Percentiles rank a stretch among this genome's conserved stretches.
Conservation (phyloP, 805 yeast genomes). For the Zygoascus ofunaensis region DNA sequence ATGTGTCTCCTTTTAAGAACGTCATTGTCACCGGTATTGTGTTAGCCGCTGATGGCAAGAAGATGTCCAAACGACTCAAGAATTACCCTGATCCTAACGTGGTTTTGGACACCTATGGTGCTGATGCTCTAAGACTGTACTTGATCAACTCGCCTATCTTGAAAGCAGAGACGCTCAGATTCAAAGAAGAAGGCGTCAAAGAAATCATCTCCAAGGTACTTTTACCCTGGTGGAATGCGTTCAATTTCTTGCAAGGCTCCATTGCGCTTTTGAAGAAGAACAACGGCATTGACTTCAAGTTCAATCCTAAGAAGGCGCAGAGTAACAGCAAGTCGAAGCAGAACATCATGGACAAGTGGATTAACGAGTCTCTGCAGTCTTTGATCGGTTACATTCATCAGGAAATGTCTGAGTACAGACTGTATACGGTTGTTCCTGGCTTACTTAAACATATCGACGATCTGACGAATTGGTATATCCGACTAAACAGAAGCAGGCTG, state of each 20-base stretch:
- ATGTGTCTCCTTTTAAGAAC: slow-evolving; percentile 86
- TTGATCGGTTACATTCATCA: slow-evolving; percentile 74
- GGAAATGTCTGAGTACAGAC: slow-evolving; percentile 84
- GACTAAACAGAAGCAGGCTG: slow-evolving; percentile 95
- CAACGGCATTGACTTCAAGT: slow-evolving; percentile 59
- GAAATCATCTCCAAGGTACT: slow-evolving; percentile 94
- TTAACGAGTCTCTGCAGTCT: slow-evolving; percentile 91
- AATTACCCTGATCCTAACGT: slow-evolving; percentile 92
- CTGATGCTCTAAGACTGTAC: slow-evolving; percentile 93
- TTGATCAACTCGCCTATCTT: slow-evolving; percentile 95
- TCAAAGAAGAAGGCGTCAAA: slow-evolving; percentile 97
- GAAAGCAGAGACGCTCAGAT: slow-evolving; percentile 91
- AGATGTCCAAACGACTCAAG: slow-evolving; percentile 97
- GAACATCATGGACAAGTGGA: slow-evolving; percentile 97
- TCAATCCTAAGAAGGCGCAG: slow-evolving; percentile 45
- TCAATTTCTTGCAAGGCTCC: slow-evolving; percentile 92
- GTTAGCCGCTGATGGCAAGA: slow-evolving; percentile 95
- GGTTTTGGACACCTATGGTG: slow-evolving; percentile 83
- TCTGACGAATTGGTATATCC: slow-evolving; percentile 96
- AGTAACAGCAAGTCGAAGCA: slow-evolving; percentile 34
- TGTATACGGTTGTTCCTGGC: slow-evolving; percentile 94
- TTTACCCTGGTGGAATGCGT: slow-evolving; percentile 98
- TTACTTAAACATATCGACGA: slow-evolving; percentile 82
- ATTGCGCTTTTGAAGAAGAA: slow-evolving; percentile 75
- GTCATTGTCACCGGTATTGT: slow-evolving; percentile 96